These are phyloP conservation scores for Emmonsia crescens DNA, from an alignment of 2,329 filamentous ascomycete genomes.

Conservation along the genomic window DNA sequence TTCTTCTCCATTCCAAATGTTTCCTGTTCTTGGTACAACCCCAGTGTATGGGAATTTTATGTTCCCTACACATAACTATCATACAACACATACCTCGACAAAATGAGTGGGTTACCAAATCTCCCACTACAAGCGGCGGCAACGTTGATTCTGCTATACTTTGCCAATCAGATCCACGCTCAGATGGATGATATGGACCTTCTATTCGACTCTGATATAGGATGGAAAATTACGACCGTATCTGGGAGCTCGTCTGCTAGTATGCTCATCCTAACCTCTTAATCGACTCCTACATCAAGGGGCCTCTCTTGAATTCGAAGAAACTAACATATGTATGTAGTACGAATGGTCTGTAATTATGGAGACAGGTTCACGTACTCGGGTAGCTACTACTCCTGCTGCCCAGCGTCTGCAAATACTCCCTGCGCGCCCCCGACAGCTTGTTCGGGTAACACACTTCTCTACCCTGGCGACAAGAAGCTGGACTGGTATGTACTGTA, in stretches of 20 bases:
- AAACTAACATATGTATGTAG: neutral
- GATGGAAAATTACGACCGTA: slow-evolving; percentile 1
- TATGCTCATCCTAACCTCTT: neutral
- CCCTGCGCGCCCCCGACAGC: neutral
- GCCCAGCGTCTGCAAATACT: neutral
- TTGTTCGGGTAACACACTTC: slow-evolving; percentile 1
- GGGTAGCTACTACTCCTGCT: slow-evolving; percentile 2
- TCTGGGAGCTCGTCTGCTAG: neutral
- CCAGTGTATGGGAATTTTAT: neutral
- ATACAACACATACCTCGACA: neutral
- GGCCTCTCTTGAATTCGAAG: neutral
- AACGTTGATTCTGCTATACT: neutral
- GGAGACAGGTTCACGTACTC: neutral
- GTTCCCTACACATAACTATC: neutral
- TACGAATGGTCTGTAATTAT: neutral
- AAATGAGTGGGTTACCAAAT: neutral
- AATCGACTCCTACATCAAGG: neutral
- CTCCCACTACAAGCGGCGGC: neutral
- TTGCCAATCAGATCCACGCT: neutral
- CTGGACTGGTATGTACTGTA: neutral
- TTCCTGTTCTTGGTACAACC: neutral
- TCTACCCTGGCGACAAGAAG: neutral
- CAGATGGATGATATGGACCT: neutral
- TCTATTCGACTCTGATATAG: neutral
- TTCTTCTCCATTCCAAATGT: neutral